Evolutionary conservation across 2,329 filamentous ascomycete species (phyloP).

Genomic region (Aspergillus novoparasiticus): DNA sequence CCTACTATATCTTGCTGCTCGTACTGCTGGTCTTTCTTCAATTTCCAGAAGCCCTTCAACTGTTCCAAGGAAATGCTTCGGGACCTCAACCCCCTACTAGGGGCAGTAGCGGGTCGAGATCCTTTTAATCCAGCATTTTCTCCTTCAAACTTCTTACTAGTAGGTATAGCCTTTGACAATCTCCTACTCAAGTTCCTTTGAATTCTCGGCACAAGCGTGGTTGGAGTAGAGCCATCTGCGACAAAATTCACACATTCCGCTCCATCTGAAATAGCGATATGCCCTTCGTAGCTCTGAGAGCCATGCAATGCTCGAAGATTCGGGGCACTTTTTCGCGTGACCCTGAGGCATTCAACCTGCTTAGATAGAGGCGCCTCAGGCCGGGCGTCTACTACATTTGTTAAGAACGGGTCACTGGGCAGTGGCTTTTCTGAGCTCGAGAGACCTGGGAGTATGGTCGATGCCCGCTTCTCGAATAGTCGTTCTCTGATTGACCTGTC

Average conservation of each 20-base stretch:
- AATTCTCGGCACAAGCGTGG: slow-evolving; percentile 17
- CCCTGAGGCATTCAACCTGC: slow-evolving; percentile 13
- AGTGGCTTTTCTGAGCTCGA: slow-evolving; percentile 32
- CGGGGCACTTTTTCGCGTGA: slow-evolving; percentile 20
- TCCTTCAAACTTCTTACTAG: slow-evolving; percentile 21
- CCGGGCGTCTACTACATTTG: slow-evolving; percentile 11
- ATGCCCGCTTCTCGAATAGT: slow-evolving; percentile 25
- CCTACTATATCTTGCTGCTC: slow-evolving; percentile 10
- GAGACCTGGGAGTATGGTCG: slow-evolving; percentile 7
- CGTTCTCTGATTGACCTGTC: slow-evolving; percentile 27
- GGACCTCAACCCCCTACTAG: slow-evolving; percentile 25
- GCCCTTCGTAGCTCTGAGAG: slow-evolving; percentile 14
- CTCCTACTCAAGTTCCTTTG: slow-evolving; percentile 26
- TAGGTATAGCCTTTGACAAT: slow-evolving; percentile 25
- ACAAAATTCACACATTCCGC: slow-evolving; percentile 29
- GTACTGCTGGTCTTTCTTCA: slow-evolving; percentile 20
- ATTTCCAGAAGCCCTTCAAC: slow-evolving; percentile 24
- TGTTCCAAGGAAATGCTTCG: slow-evolving; percentile 32
- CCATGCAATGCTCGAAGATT: slow-evolving; percentile 19
- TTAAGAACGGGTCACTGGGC: slow-evolving; percentile 28
- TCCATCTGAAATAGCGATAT: slow-evolving; percentile 19
- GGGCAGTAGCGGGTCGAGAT: slow-evolving; percentile 31
- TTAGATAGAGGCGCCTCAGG: slow-evolving; percentile 8
- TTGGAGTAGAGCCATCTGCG: slow-evolving; percentile 13
- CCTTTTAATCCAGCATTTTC: slow-evolving; percentile 16